Percentiles rank a stretch among this genome's conserved stretches.
phyloP scores from a whole-genome alignment of 2,329 filamentous ascomycete genomes.

The Aspergillus phoenicis region DNA sequence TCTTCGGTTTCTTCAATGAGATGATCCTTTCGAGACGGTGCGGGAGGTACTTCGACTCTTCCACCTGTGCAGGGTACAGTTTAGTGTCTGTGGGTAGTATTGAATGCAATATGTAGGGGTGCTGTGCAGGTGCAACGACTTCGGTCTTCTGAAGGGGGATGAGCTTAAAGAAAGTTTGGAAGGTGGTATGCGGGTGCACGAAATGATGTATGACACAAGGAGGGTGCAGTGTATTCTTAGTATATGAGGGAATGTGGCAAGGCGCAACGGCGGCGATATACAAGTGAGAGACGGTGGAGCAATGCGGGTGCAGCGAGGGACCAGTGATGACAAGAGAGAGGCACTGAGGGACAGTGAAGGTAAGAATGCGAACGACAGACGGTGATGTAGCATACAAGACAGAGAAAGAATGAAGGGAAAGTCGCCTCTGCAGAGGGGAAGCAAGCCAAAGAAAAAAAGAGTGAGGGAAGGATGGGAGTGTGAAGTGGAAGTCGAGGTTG shows the following conservation, averaged over 20 bases:
- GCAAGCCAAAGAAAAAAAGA: conserved; percentile 21
- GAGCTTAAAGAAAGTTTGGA: conserved; percentile 6
- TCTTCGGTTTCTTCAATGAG: conserved; percentile 37
- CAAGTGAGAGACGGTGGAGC: conserved; percentile 5
- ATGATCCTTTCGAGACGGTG: conserved; percentile 30
- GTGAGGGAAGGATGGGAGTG: conserved; percentile 24
- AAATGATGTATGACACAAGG: conserved; percentile 12
- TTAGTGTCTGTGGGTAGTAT: conserved; percentile 21
- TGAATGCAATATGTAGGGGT: neutral
- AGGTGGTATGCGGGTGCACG: conserved; percentile 2
- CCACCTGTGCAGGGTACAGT: conserved; percentile 32
- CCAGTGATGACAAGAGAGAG: conserved; percentile 2
- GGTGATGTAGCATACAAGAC: conserved; percentile 13
- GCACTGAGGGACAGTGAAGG: conserved; percentile 6
- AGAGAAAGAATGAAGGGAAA: conserved; percentile 27
- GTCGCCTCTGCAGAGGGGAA: conserved; percentile 18
- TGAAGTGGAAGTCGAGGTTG: conserved; percentile 28
- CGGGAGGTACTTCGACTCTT: conserved; percentile 30
- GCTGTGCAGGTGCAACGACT: neutral
- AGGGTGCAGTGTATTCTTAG: neutral
- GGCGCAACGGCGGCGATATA: conserved; percentile 7
- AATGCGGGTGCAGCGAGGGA: conserved; percentile 3
- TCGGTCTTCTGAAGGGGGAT: conserved; percentile 9
- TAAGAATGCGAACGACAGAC: conserved; percentile 15
- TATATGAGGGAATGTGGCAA: conserved; percentile 13